phyloP scores from a whole-genome alignment of 371 early-diverging fungal genomes.

The Mucor saturninus region DNA sequence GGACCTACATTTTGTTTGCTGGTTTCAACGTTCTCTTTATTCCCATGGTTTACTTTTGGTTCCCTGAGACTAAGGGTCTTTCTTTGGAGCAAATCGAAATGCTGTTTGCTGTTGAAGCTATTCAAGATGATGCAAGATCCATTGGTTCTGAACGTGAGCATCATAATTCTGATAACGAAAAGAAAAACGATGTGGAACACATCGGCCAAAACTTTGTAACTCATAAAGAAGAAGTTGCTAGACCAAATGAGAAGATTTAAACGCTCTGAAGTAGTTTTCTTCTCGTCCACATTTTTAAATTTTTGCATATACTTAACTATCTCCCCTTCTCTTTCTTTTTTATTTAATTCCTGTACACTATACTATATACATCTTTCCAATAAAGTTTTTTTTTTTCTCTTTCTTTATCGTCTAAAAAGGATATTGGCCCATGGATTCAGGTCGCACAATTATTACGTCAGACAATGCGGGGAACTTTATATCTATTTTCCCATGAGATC shows the following conservation, averaged over 20 bases:
- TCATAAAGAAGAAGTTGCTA: neutral
- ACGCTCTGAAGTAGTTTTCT: neutral
- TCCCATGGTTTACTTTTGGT: constrained; percentile 42
- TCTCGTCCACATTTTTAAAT: neutral
- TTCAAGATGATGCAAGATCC: constrained; percentile 18
- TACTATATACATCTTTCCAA: too few species aligned
- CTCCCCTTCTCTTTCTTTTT: too few species aligned
- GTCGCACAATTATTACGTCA: too few species aligned
- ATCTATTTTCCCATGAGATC: too few species aligned
- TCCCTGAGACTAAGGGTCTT: constrained; percentile 55
- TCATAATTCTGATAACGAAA: constrained; percentile 14
- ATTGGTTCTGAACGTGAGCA: constrained; percentile 10
- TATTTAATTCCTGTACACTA: too few species aligned
- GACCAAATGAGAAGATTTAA: neutral
- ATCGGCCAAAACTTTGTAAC: neutral
- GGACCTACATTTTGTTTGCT: constrained; percentile 37
- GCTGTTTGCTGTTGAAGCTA: constrained; percentile 36
- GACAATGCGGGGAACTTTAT: too few species aligned
- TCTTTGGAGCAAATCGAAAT: constrained; percentile 59
- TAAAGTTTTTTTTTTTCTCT: too few species aligned
- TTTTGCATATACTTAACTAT: too few species aligned
- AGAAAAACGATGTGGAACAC: constrained; percentile 8
- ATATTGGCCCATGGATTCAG: too few species aligned
- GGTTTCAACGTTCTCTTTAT: constrained; percentile 32
- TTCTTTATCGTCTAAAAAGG: too few species aligned